phyloP scores from a whole-genome alignment of 2,329 filamentous ascomycete species.

The Herpotrichia juniperi region DNA sequence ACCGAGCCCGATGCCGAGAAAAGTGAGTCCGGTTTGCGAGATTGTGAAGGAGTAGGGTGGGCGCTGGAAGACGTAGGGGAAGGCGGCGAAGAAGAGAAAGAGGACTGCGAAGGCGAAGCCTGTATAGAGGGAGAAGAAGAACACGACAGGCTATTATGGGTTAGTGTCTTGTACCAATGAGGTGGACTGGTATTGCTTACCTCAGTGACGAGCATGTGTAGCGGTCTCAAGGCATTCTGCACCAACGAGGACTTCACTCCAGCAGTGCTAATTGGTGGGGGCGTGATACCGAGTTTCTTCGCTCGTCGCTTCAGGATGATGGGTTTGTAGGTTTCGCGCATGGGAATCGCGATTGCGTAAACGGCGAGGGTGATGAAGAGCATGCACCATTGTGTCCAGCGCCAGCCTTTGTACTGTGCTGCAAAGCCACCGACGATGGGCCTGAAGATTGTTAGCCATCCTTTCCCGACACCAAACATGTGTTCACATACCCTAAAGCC shows the following conservation, averaged over 20 bases:
- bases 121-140: constrained; percentile 42
- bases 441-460: constrained; percentile 17
- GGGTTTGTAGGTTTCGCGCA: constrained; percentile 63
- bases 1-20: constrained; percentile 42
- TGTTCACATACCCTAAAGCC: constrained; percentile 35
- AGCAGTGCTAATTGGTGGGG: constrained; percentile 12
- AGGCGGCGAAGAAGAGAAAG: constrained; percentile 44
- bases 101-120: constrained; percentile 43
- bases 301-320: constrained; percentile 50
- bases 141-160: constrained; percentile 34
- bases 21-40: constrained; percentile 38
- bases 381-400: constrained; percentile 52
- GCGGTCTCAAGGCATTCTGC: constrained; percentile 56
- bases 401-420: constrained; percentile 54
- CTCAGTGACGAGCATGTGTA: constrained; percentile 52
- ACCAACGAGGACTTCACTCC: constrained; percentile 35
- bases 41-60: constrained; percentile 36
- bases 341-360: constrained; percentile 48
- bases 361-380: constrained; percentile 48
- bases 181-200: constrained; percentile 12
- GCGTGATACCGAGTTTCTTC: constrained; percentile 36
- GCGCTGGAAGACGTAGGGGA: constrained; percentile 39
- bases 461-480: not conserved
- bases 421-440: constrained; percentile 53
- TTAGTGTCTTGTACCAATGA: not conserved